phyloP scores from a whole-genome alignment of 1,284 basidiomycete species.

The Papiliotrema nemorosa region DNA sequence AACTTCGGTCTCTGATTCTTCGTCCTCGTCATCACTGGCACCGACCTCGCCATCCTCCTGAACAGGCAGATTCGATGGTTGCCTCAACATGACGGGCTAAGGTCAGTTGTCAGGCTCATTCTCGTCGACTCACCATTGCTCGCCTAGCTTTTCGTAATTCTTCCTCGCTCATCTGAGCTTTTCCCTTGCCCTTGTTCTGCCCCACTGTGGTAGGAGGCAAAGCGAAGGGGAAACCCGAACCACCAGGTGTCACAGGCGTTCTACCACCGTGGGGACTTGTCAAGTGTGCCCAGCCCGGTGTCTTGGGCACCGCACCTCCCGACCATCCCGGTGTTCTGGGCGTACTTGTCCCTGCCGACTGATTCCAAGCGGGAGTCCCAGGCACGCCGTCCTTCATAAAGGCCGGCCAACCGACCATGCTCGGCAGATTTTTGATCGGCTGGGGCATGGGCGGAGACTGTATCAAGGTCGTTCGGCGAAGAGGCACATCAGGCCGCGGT shows the following conservation, averaged over 20 bases:
- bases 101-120: slow-evolving; percentile 3
- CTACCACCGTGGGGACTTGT: slow-evolving; percentile 6
- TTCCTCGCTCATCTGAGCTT: slow-evolving; percentile 27
- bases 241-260: slow-evolving; percentile 14
- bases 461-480: slow-evolving; percentile 34
- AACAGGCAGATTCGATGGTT: slow-evolving; percentile 28
- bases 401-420: slow-evolving; percentile 20
- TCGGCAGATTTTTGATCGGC: slow-evolving; percentile 47
- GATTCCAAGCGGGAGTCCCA: slow-evolving; percentile 35
- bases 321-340: slow-evolving; percentile 31
- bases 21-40: slow-evolving; percentile 37
- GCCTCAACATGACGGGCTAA: slow-evolving; percentile 45
- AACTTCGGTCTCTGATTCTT: slow-evolving; percentile 22
- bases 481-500: slow-evolving; percentile 23
- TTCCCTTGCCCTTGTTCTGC: slow-evolving; percentile 18
- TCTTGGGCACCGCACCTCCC: slow-evolving; percentile 8
- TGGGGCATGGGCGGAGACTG: slow-evolving; percentile 46
- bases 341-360: slow-evolving; percentile 30
- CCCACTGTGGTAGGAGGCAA: slow-evolving; percentile 8
- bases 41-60: slow-evolving; percentile 27
- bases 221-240: slow-evolving; percentile 27
- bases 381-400: slow-evolving; percentile 19
- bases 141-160: slow-evolving; percentile 41
- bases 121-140: slow-evolving; percentile 40
- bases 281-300: slow-evolving; percentile 8